A percentile compares a stretch with the other conserved stretches of the same genome.
These are phyloP conservation scores for Phytophthora podocarpi DNA, from an alignment of 352 stramenopile genomes.

Conservation along the genomic window DNA sequence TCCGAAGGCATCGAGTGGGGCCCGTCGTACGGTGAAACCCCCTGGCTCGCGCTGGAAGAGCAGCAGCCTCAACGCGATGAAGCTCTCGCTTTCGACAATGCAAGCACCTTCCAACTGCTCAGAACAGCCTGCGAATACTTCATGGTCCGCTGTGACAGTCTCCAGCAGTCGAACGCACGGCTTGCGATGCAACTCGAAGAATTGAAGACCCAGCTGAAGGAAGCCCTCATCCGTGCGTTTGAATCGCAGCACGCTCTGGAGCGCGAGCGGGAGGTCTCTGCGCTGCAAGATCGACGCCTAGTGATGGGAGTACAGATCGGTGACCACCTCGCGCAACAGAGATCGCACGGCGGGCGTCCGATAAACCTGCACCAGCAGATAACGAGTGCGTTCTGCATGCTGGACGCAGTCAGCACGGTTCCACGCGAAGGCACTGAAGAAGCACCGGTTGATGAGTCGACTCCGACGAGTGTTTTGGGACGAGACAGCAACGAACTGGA, in stretches of 20 bases:
- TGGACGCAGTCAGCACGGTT: not conserved
- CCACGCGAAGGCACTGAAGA: slow-evolving; percentile 1
- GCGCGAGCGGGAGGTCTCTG: slow-evolving; percentile 17
- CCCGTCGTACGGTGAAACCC: slow-evolving; percentile 18
- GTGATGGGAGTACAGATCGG: slow-evolving; percentile 5
- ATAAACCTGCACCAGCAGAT: slow-evolving; percentile 14
- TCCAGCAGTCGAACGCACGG: slow-evolving; percentile 19
- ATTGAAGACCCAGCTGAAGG: slow-evolving; percentile 28
- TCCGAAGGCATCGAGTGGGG: slow-evolving; percentile 28
- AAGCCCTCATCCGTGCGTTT: slow-evolving; percentile 26
- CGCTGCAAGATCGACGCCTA: slow-evolving; percentile 18
- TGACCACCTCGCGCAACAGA: slow-evolving; percentile 10
- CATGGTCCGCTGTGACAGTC: slow-evolving; percentile 27
- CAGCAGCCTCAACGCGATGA: slow-evolving; percentile 12
- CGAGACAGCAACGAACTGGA: not conserved
- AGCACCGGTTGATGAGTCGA: not conserved
- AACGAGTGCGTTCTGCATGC: slow-evolving; percentile 6
- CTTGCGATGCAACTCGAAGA: slow-evolving; percentile 18
- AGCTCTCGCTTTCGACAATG: slow-evolving; percentile 12
- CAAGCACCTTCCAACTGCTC: slow-evolving; percentile 29
- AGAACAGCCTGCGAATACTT: slow-evolving; percentile 33
- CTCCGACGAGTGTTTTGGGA: not conserved
- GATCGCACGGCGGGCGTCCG: not conserved
- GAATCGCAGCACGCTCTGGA: slow-evolving; percentile 23
- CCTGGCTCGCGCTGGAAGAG: slow-evolving; percentile 26